These are phyloP conservation scores for Physaria fendleri DNA, from an alignment of 345 rosid species.

Conservation along the genomic window DNA sequence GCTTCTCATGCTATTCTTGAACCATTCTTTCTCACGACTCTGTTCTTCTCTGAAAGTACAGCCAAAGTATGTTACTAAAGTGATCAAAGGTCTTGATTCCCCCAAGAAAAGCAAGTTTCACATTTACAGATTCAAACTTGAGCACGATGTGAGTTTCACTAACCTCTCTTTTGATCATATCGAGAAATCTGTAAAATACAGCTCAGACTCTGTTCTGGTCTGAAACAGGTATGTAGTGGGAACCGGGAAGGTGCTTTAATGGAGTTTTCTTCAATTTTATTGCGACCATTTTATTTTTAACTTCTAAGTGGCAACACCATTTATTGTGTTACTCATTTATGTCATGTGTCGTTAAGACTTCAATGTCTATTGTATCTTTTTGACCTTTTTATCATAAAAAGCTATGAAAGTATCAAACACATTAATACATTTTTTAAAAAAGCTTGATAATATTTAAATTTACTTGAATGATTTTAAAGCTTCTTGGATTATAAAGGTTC, in stretches of 20 bases:
- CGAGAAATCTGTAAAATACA: neutral
- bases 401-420: too few relatives aligned
- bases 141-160: conserved; percentile 26
- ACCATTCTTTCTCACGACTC: conserved; percentile 10
- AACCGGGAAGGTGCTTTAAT: too few relatives aligned
- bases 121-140: conserved; percentile 27
- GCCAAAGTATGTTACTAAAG: conserved; percentile 14
- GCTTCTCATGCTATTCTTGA: too few relatives aligned
- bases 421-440: neutral
- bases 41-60: conserved; percentile 8
- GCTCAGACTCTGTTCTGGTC: too few relatives aligned
- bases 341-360: too few relatives aligned
- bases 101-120: conserved; percentile 17
- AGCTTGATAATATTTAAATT: neutral
- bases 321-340: too few relatives aligned
- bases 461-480: neutral
- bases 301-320: too few relatives aligned
- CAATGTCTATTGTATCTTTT: too few relatives aligned
- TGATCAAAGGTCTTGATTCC: conserved; percentile 10
- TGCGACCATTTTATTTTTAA: too few relatives aligned
- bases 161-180: neutral
- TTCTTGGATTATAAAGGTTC: conserved; percentile 13
- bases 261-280: too few relatives aligned
- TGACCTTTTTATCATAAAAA: too few relatives aligned
- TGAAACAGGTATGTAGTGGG: too few relatives aligned